phyloP scores from a whole-genome alignment of 257 asterid genomes.

The Solanum pinnatisectum region DNA sequence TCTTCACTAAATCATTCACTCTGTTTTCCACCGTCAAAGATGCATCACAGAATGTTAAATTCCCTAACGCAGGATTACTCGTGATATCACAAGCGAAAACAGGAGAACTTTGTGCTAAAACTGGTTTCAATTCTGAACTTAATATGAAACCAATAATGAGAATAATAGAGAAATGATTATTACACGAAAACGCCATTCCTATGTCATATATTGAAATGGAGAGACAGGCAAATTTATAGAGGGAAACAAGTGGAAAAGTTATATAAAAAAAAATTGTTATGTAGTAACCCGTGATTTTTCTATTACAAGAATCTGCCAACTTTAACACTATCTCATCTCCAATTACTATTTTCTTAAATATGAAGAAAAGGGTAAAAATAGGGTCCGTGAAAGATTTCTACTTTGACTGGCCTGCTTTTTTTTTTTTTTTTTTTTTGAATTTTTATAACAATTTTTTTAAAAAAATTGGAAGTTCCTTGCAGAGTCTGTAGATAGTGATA shows the following conservation, averaged over 20 bases:
- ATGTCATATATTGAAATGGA: background rate
- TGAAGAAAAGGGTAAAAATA: background rate
- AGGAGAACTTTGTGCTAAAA: constrained; percentile 17
- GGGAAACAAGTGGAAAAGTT: background rate
- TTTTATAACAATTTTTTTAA: background rate
- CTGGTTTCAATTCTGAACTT: background rate
- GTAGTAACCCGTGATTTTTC: background rate
- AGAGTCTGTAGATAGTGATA: background rate
- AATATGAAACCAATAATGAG: background rate
- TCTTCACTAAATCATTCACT: constrained; percentile 24
- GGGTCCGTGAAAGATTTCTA: background rate
- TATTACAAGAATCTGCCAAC: background rate
- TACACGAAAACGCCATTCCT: background rate
- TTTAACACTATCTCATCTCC: background rate
- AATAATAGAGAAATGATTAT: background rate
- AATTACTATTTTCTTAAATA: background rate
- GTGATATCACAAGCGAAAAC: constrained; percentile 24
- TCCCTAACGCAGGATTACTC: constrained; percentile 1
- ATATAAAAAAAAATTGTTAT: background rate
- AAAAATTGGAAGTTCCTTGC: background rate
- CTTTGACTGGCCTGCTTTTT: background rate
- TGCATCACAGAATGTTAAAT: constrained; percentile 18
- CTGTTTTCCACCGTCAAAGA: constrained; percentile 11
- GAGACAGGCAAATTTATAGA: background rate
- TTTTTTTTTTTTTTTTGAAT: background rate